Conservation (phyloP, 257 asterid species). For the Linaria vulgaris region DNA sequence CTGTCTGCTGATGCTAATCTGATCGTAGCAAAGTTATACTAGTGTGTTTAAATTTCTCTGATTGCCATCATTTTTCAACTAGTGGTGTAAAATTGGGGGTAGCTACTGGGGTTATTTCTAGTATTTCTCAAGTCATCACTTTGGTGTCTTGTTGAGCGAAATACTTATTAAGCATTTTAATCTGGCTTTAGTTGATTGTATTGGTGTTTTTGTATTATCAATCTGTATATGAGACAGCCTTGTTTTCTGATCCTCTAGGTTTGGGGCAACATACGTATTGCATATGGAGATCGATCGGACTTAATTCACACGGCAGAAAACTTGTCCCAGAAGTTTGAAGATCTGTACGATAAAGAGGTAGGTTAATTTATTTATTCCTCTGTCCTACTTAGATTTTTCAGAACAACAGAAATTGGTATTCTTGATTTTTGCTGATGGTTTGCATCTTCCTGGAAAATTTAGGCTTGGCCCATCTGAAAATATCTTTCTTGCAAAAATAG, state of each 20-base stretch:
- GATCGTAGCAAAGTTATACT: background rate
- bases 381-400: constrained; percentile 18
- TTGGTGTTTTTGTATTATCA: background rate
- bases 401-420: background rate
- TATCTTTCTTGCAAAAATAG: constrained; percentile 6
- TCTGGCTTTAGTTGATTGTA: background rate
- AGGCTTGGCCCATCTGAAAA: constrained; percentile 15
- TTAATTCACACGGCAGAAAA: constrained; percentile 61
- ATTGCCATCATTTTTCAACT: background rate
- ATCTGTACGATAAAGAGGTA: constrained; percentile 76
- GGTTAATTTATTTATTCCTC: constrained; percentile 26
- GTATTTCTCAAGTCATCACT: background rate
- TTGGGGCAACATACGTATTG: constrained; percentile 69
- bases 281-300: constrained; percentile 68
- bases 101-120: background rate
- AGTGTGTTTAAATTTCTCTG: background rate
- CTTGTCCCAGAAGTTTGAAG: constrained; percentile 69
- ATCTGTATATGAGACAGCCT: constrained; percentile 10
- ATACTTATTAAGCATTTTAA: background rate
- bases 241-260: constrained; percentile 47
- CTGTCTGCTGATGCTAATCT: background rate
- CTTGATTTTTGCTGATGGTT: constrained; percentile 5
- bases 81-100: background rate
- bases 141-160: no score
- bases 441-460: constrained; percentile 8